These are phyloP conservation scores for Ophiostoma populinum DNA, from an alignment of 2,329 filamentous ascomycete species.

Conservation along the genomic window DNA sequence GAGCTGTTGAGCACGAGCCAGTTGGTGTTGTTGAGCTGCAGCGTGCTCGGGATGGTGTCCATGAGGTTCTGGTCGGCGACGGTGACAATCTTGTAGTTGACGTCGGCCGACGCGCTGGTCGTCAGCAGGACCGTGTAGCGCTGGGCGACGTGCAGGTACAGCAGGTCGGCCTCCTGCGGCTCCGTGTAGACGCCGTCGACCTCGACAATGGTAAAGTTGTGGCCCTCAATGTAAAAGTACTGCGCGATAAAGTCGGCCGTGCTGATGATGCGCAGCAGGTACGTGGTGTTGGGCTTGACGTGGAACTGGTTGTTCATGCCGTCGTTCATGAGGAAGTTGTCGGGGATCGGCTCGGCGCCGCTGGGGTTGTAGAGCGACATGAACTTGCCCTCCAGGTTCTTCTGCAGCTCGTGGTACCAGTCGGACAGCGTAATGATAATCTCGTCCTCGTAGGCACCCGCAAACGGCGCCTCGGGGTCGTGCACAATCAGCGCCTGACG, in stretches of 20 bases:
- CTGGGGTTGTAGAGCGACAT: slow-evolving; percentile 37
- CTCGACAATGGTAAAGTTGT: slow-evolving; percentile 53
- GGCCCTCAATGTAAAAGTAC: slow-evolving; percentile 49
- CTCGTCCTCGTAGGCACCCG: slow-evolving; percentile 42
- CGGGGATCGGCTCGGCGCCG: slow-evolving; percentile 47
- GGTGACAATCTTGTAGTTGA: slow-evolving; percentile 48
- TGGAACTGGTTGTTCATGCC: slow-evolving; percentile 39
- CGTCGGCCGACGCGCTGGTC: slow-evolving; percentile 39
- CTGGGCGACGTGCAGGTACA: slow-evolving; percentile 53
- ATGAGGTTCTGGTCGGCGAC: slow-evolving; percentile 38
- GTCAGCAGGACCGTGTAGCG: slow-evolving; percentile 46
- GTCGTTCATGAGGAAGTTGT: slow-evolving; percentile 56
- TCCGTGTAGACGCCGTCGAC: slow-evolving; percentile 57
- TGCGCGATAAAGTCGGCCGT: slow-evolving; percentile 54
- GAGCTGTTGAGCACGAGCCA: slow-evolving; percentile 42
- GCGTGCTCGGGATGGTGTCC: slow-evolving; percentile 43
- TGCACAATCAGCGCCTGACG: slow-evolving; percentile 17
- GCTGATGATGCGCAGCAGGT: slow-evolving; percentile 56
- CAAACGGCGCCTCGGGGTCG: slow-evolving; percentile 42
- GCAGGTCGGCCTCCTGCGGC: slow-evolving; percentile 37
- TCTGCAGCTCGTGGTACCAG: slow-evolving; percentile 49
- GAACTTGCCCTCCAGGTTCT: slow-evolving; percentile 27
- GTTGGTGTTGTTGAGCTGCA: slow-evolving; percentile 54
- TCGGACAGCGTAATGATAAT: slow-evolving; percentile 48
- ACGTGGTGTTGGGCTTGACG: slow-evolving; percentile 51